These are phyloP conservation scores for Bacidia rubella DNA, from an alignment of 495 filamentous ascomycete species.

Conservation along the genomic window DNA sequence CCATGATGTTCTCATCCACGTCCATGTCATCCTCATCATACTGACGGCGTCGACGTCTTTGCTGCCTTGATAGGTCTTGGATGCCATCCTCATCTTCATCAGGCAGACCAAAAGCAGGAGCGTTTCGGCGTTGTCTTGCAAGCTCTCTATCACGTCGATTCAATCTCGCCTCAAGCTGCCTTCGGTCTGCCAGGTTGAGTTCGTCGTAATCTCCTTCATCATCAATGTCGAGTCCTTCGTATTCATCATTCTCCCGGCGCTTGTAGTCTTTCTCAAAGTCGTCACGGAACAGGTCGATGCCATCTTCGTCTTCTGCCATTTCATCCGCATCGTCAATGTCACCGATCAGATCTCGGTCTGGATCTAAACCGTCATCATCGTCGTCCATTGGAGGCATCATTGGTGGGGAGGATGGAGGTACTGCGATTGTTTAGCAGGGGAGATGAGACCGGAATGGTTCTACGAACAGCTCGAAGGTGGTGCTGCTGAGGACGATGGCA, in stretches of 20 bases:
- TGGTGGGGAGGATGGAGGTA: conserved; percentile 39
- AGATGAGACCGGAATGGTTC: conserved; percentile 17
- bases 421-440: conserved; percentile 21
- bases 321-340: conserved; percentile 94
- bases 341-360: conserved; percentile 56
- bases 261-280: conserved; percentile 81
- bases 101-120: conserved; percentile 71
- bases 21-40: conserved; percentile 92
- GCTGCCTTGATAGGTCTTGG: conserved; percentile 69
- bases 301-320: conserved; percentile 86
- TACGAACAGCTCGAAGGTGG: conserved; percentile 60
- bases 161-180: conserved; percentile 71
- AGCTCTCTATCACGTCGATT: conserved; percentile 74
- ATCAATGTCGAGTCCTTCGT: conserved; percentile 60
- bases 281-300: conserved; percentile 85
- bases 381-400: conserved; percentile 42
- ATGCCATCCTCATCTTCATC: conserved; percentile 72
- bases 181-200: conserved; percentile 52
- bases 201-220: conserved; percentile 68
- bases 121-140: conserved; percentile 58
- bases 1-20: conserved; percentile 84
- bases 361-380: conserved; percentile 60
- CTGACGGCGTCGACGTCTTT: conserved; percentile 61
- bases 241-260: conserved; percentile 46
- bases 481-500: conserved; percentile 48